These are phyloP conservation scores for Myxozyma vanderwaltii DNA, from an alignment of 805 yeast species.

Conservation along the genomic window DNA sequence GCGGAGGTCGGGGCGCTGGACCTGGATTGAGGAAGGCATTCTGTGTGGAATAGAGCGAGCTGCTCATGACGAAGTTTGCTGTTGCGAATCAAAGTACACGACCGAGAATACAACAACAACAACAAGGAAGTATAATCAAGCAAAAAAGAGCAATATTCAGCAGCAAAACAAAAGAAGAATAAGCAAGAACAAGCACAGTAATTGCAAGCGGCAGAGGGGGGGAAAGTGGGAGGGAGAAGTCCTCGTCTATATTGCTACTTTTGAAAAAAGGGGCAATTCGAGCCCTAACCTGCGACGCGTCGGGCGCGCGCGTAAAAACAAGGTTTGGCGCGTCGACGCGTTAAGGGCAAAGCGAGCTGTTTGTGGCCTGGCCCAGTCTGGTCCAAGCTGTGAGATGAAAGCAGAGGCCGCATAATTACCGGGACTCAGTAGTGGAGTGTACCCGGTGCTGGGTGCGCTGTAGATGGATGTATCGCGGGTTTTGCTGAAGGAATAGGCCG, in stretches of 20 bases:
- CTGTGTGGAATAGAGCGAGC: slow-evolving; percentile 26
- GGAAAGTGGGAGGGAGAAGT: too few species aligned
- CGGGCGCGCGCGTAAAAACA: not conserved
- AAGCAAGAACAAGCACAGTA: not conserved
- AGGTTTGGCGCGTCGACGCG: slow-evolving; percentile 5
- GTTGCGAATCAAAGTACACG: not conserved
- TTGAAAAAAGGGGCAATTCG: slow-evolving; percentile 3
- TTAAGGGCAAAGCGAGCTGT: not conserved
- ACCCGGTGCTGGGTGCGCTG: too few species aligned
- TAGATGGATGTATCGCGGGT: too few species aligned
- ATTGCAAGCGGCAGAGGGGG: too few species aligned
- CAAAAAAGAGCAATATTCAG: not conserved
- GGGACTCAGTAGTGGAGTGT: too few species aligned
- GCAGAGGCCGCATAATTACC: too few species aligned
- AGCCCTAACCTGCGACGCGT: slow-evolving; percentile 6
- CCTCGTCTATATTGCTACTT: too few species aligned
- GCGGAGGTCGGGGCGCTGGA: slow-evolving; percentile 50
- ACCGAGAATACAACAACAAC: too few species aligned
- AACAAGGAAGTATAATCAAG: too few species aligned
- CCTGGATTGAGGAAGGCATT: slow-evolving; percentile 57
- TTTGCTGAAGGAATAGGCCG: too few species aligned
- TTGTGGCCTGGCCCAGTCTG: not conserved
- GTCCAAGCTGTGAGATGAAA: too few species aligned
- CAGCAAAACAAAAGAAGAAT: not conserved
- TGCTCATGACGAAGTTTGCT: slow-evolving; percentile 1